Base-by-base conservation (phyloP, 2,329 filamentous ascomycete genomes). In the Epicoccum sorghinum region DNA sequence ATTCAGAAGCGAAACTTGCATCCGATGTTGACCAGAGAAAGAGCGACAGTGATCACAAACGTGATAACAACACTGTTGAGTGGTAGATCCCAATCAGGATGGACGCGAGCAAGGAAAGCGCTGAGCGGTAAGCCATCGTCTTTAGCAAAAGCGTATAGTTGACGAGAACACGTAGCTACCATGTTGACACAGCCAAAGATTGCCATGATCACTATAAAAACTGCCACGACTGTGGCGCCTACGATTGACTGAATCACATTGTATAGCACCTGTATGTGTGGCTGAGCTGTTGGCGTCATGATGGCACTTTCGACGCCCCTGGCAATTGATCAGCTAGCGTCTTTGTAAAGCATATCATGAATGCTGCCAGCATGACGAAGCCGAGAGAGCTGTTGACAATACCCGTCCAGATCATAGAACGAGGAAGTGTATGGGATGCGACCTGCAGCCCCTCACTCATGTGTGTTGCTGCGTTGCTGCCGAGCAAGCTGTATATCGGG, bases 1-100 rank as follows among this genome's bases (percentile, higher is more conserved):
- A 3, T 2, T 29, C 4, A 3, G 9, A 9, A 3, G 9, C 2
- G 9, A 9, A 29, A 3, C 27, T 29, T 62, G n/a, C 66, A 72
- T 54, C 75, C 75, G 53, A 77, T 71, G 59, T 77, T 76, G 70
- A 81, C 79, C 23, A 59, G 67, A 7, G 67, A 64, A n/a, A 77
- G 66, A 36, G 75, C 52, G 6, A 37, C 47, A 4, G 47, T 41
- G 13, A 52, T n/a, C 3, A 35, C 3, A 1, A 60, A 18, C 66
- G 70, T 70, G 22, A 75, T 66, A 12, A 60, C 30, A 71, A 72
- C 75, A 63, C 66, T 27, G 77, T 68, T 49, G 72, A 55, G 22
- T 66, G 58, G 10, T 66, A 72, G 36, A 72, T 67, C 25, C 49
- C 42, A 53, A 33, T 55, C 2, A 62, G 63, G 37, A 68, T 55